phyloP scores from a whole-genome alignment of 495 filamentous ascomycete genomes.

The Aspergillus mulundensis region DNA sequence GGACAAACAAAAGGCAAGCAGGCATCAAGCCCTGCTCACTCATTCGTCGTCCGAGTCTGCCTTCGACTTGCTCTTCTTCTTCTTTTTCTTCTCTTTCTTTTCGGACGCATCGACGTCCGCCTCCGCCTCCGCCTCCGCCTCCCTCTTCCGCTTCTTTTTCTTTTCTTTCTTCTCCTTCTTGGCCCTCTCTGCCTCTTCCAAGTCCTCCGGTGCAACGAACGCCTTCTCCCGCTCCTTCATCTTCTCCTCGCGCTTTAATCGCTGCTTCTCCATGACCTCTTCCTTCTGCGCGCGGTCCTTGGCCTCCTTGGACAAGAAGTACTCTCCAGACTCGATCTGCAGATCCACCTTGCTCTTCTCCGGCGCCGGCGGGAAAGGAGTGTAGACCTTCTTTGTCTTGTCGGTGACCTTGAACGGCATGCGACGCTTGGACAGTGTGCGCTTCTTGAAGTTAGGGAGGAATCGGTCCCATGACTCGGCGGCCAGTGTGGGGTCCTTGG shows the following conservation, averaged over 20 bases:
- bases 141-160: slow-evolving; percentile 42
- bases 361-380: slow-evolving; percentile 67
- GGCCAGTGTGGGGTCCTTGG: slow-evolving; percentile 83
- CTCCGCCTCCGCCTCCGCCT: slow-evolving; percentile 28
- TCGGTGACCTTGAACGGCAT: slow-evolving; percentile 83
- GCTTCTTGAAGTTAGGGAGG: slow-evolving; percentile 96
- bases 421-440: slow-evolving; percentile 78
- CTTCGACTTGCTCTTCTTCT: slow-evolving; percentile 46
- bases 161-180: slow-evolving; percentile 39
- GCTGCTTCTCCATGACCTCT: slow-evolving; percentile 73
- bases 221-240: slow-evolving; percentile 78
- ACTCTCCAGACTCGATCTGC: slow-evolving; percentile 97
- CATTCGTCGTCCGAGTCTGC: slow-evolving; percentile 26
- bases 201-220: slow-evolving; percentile 80
- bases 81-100: slow-evolving; percentile 44
- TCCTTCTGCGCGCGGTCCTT: slow-evolving; percentile 80
- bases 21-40: neutral
- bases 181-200: slow-evolving; percentile 45
- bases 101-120: slow-evolving; percentile 32
- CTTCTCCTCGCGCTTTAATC: slow-evolving; percentile 83
- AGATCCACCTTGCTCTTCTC: slow-evolving; percentile 97
- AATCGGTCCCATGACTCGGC: slow-evolving; percentile 94
- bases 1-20: slow-evolving; percentile 2
- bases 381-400: slow-evolving; percentile 92
- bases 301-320: slow-evolving; percentile 87